A percentile compares a stretch with the other conserved stretches of the same genome.
Conservation (phyloP, 192 early-diverging fungal species). For the Entophlyctis luteolus region DNA sequence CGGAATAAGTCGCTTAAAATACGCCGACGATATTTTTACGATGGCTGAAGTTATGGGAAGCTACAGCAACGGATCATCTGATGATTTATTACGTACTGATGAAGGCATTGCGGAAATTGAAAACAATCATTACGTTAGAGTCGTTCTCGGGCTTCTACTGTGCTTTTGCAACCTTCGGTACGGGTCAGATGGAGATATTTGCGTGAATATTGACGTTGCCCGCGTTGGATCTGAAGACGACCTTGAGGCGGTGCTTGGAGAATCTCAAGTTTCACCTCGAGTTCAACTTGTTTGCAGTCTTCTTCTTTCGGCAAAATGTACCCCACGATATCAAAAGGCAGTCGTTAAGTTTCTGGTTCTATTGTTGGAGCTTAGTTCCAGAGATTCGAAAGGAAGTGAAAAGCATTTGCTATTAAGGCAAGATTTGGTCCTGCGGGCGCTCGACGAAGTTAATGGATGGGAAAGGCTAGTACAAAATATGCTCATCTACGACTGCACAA, state of each 20-base stretch:
- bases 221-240: too few relatives aligned
- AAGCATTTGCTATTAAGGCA: neutral
- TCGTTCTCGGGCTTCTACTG: too few relatives aligned
- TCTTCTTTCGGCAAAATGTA: neutral
- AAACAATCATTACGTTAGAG: too few relatives aligned
- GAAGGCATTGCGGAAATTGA: too few relatives aligned
- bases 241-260: neutral
- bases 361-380: neutral
- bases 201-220: too few relatives aligned
- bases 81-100: too few relatives aligned
- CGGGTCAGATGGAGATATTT: too few relatives aligned
- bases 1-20: too few relatives aligned
- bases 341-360: neutral
- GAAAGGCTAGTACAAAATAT: neutral
- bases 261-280: neutral
- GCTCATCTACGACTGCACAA: neutral
- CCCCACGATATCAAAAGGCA: neutral
- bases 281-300: neutral
- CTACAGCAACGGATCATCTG: too few relatives aligned
- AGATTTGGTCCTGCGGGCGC: neutral
- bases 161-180: too few relatives aligned
- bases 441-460: slow-evolving; percentile 10
- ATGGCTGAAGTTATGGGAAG: too few relatives aligned
- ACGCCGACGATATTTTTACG: too few relatives aligned
- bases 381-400: neutral